A percentile compares a stretch with the other conserved stretches of the same genome.
These are phyloP conservation scores for Ceratocystis albifundus DNA, from an alignment of 2,329 filamentous ascomycete species.

Conservation along the genomic window DNA sequence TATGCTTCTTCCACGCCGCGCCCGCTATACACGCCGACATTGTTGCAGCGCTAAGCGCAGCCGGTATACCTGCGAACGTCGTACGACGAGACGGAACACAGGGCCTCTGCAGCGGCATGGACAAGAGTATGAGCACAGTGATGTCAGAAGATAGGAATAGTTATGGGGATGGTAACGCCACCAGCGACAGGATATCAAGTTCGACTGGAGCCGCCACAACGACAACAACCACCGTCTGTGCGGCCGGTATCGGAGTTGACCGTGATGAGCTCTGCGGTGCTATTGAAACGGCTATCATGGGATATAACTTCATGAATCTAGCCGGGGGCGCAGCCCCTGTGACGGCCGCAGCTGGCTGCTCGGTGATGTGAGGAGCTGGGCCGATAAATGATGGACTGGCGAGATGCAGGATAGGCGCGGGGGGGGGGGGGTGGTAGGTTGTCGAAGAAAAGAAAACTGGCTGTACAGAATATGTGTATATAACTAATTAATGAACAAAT, in stretches of 20 bases:
- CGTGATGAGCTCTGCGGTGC: constrained; percentile 12
- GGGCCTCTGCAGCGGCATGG: not conserved
- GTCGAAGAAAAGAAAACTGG: too few relatives aligned
- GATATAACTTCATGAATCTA: constrained; percentile 19
- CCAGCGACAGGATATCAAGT: not conserved
- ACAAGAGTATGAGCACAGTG: not conserved
- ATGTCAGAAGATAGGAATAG: too few relatives aligned
- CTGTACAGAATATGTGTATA: not conserved
- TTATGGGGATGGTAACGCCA: too few relatives aligned
- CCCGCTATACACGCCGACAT: constrained; percentile 23
- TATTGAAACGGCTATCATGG: constrained; percentile 20
- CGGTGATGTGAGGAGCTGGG: constrained; percentile 14
- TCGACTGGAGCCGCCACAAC: not conserved
- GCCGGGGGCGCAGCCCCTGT: constrained; percentile 17
- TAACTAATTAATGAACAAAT: too few relatives aligned
- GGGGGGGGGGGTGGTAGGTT: too few relatives aligned
- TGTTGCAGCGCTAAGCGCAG: constrained; percentile 24
- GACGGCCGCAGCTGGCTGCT: constrained; percentile 18
- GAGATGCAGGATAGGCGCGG: not conserved
- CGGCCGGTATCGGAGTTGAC: not conserved
- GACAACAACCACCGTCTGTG: not conserved
- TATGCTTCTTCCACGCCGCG: constrained; percentile 25
- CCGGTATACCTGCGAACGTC: constrained; percentile 25
- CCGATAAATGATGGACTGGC: not conserved
- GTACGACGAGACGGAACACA: constrained; percentile 24